Evolutionary conservation across 129 eudicot species (phyloP).

Genomic region (Saposhnikovia divaricata): DNA sequence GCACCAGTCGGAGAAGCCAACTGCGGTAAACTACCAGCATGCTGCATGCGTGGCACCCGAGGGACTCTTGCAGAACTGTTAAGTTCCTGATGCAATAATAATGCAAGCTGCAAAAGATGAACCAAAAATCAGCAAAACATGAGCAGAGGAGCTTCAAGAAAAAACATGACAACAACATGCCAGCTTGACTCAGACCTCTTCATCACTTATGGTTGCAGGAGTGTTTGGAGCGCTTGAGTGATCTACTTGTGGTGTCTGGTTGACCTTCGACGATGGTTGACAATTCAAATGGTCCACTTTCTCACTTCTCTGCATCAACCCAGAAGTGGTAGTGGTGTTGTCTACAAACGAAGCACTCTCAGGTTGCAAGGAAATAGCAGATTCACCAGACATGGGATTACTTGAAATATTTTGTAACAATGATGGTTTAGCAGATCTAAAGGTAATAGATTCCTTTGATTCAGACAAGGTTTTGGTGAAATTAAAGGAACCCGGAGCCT

Average conservation of each 20-base stretch:
- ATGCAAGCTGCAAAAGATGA: slow-evolving; percentile 61
- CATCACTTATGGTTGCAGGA: slow-evolving; percentile 81
- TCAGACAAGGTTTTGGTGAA: slow-evolving; percentile 39
- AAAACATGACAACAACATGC: background rate
- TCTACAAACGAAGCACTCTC: slow-evolving; percentile 37
- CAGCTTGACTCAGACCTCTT: slow-evolving; percentile 48
- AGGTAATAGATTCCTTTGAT: slow-evolving; percentile 39
- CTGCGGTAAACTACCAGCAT: slow-evolving; percentile 93
- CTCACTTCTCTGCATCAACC: slow-evolving; percentile 38
- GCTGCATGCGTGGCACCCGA: slow-evolving; percentile 92
- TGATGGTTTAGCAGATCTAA: slow-evolving; percentile 40
- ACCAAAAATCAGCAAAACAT: background rate
- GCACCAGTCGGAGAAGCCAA: slow-evolving; percentile 49
- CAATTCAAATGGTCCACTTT: slow-evolving; percentile 35
- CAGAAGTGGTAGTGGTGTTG: slow-evolving; percentile 33
- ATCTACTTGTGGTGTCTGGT: slow-evolving; percentile 27
- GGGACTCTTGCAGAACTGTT: slow-evolving; percentile 94
- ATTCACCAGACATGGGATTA: slow-evolving; percentile 37
- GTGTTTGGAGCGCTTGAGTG: slow-evolving; percentile 39
- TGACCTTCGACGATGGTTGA: slow-evolving; percentile 40
- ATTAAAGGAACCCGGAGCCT: slow-evolving; percentile 29
- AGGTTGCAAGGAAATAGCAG: slow-evolving; percentile 31
- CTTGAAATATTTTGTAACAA: slow-evolving; percentile 14
- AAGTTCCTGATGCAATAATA: slow-evolving; percentile 88
- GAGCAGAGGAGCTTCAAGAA: background rate